Evolutionary conservation across 208 protist species (phyloP).

Genomic region (Wallacemonas rigidus): DNA sequence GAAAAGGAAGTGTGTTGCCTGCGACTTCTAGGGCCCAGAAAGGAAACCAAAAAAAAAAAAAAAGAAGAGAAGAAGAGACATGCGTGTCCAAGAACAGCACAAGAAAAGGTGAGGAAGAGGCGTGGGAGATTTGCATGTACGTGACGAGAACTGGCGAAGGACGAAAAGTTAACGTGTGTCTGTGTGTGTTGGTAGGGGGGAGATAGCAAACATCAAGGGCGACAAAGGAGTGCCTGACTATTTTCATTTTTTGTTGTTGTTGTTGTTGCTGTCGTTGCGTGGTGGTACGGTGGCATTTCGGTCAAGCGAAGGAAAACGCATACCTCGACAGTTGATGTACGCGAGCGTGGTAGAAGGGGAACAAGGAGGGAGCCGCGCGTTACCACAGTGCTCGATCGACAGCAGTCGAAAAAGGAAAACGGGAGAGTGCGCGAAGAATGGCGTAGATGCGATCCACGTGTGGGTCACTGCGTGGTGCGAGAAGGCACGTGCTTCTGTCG

Average conservation of each 20-base stretch:
- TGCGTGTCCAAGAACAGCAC: background rate
- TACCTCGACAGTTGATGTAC: too few relatives aligned
- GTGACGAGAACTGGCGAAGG: background rate
- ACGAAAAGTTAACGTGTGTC: too few relatives aligned
- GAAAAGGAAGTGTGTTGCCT: too few relatives aligned
- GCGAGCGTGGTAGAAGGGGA: background rate
- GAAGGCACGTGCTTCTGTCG: constrained; percentile 29
- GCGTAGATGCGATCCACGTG: constrained; percentile 29
- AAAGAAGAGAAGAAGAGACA: constrained; percentile 2
- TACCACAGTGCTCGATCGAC: constrained; percentile 47
- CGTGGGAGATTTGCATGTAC: background rate
- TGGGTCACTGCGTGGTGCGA: constrained; percentile 24
- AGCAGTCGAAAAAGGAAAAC: constrained; percentile 44
- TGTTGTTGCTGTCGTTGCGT: too few relatives aligned
- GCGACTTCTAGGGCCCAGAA: too few relatives aligned
- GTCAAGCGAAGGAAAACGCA: too few relatives aligned
- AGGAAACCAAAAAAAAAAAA: background rate
- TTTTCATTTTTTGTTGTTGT: too few relatives aligned
- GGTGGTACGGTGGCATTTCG: too few relatives aligned
- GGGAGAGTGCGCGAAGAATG: constrained; percentile 36
- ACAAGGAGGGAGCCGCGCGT: constrained; percentile 9
- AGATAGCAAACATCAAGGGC: too few relatives aligned
- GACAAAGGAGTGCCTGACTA: too few relatives aligned
- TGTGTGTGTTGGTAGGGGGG: too few relatives aligned
- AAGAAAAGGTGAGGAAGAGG: background rate